Conservation (phyloP, 164 flowering plant genomes). For the Sextonia rubra region DNA sequence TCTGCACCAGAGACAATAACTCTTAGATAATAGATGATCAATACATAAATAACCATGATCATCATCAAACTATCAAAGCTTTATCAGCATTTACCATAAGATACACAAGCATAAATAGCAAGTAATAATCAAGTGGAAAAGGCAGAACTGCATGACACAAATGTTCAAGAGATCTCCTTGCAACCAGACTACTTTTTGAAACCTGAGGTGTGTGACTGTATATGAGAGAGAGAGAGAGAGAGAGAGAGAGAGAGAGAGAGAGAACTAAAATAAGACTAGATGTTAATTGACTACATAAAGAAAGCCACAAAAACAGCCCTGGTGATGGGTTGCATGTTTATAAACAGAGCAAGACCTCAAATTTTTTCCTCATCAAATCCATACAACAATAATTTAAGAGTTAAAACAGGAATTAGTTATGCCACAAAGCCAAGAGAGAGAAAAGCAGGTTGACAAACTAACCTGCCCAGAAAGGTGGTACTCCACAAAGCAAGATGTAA, state of each 20-base stretch:
- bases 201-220: not conserved
- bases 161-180: not conserved
- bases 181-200: not conserved
- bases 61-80: no score
- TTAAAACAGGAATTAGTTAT: no score
- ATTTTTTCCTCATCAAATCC: no score
- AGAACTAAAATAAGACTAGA: not conserved
- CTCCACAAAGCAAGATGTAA: slow-evolving; percentile 86
- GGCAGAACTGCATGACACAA: not conserved
- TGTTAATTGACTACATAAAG: not conserved
- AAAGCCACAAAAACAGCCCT: no score
- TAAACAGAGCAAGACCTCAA: no score
- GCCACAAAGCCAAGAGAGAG: no score
- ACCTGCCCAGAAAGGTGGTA: slow-evolving; percentile 99
- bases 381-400: no score
- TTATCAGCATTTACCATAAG: no score
- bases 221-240: not conserved
- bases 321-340: no score
- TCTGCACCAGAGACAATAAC: slow-evolving; percentile 41
- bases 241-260: not conserved
- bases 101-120: no score
- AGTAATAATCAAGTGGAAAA: no score
- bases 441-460: slow-evolving; percentile 14
- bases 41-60: no score
- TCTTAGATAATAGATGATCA: not conserved